These are phyloP conservation scores for Potentilla sterilis DNA, from an alignment of 306 rosid species.

Conservation along the genomic window DNA sequence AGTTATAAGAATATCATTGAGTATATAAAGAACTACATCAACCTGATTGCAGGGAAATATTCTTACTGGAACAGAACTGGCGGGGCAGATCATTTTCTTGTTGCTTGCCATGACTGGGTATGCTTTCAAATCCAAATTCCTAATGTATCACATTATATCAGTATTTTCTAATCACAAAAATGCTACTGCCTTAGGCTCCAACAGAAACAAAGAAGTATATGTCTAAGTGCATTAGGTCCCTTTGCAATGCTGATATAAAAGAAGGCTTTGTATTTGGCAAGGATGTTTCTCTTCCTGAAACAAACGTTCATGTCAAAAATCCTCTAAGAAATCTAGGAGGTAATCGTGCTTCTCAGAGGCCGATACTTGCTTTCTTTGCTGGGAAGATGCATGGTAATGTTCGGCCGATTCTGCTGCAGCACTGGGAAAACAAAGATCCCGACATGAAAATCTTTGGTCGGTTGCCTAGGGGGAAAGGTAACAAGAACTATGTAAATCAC, in stretches of 20 bases:
- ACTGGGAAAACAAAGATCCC: constrained; percentile 84
- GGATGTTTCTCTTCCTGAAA: constrained; percentile 90
- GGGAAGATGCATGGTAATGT: constrained; percentile 81
- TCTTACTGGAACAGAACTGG: constrained; percentile 84
- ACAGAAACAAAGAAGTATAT: constrained; percentile 64
- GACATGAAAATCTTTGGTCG: constrained; percentile 71
- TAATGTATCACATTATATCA: neutral
- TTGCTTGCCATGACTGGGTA: constrained; percentile 99
- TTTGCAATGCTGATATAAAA: constrained; percentile 84
- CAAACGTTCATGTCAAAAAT: constrained; percentile 51
- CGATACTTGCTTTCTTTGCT: constrained; percentile 77
- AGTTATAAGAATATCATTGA: constrained; percentile 50
- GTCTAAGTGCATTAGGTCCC: constrained; percentile 75
- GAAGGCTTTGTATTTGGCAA: constrained; percentile 86
- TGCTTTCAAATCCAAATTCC: constrained; percentile 6
- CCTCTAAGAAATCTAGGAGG: constrained; percentile 68
- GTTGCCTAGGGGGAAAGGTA: constrained; percentile 52
- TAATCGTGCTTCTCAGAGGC: constrained; percentile 61
- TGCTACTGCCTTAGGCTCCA: constrained; percentile 70
- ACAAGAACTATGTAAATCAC: constrained; percentile 48
- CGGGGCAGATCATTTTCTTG: constrained; percentile 92
- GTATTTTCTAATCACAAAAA: constrained; percentile 22
- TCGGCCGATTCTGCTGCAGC: constrained; percentile 57
- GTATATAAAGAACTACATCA: constrained; percentile 56
- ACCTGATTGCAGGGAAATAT: constrained; percentile 55